Evolutionary conservation across 2,329 filamentous ascomycete species (phyloP).

Genomic region (Talaromyces sp.): DNA sequence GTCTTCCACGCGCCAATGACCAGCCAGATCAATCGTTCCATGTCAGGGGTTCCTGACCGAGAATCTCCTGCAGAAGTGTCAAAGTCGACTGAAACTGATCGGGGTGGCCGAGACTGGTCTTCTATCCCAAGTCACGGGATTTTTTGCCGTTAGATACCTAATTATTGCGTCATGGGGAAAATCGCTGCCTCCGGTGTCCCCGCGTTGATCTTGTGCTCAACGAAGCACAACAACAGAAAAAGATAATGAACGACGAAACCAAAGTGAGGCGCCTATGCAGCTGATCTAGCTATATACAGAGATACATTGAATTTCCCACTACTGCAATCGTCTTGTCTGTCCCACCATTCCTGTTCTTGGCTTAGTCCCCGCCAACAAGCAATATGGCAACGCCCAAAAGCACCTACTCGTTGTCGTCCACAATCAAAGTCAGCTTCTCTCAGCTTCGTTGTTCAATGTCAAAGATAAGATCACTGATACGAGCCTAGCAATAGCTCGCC

Average conservation of each 20-base stretch:
- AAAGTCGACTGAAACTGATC: not conserved
- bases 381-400: constrained; percentile 12
- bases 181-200: not conserved
- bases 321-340: not conserved
- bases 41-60: not conserved
- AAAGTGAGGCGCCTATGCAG: constrained; percentile 1
- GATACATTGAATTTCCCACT: not conserved
- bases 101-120: not conserved
- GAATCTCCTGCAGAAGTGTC: not conserved
- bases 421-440: constrained; percentile 17
- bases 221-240: not conserved
- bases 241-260: not conserved
- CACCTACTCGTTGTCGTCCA: constrained; percentile 19
- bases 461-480: not conserved
- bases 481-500: constrained; percentile 45
- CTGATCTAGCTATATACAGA: not conserved
- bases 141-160: not conserved
- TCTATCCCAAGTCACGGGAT: not conserved
- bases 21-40: not conserved
- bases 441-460: not conserved
- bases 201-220: not conserved
- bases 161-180: not conserved
- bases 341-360: not conserved
- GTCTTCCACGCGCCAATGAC: not conserved
- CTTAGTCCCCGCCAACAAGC: not conserved